Percentiles rank a stretch among this genome's conserved stretches.
Evolutionary conservation across 257 asterid genomes (phyloP).

Genomic region (Linaria vulgaris): DNA sequence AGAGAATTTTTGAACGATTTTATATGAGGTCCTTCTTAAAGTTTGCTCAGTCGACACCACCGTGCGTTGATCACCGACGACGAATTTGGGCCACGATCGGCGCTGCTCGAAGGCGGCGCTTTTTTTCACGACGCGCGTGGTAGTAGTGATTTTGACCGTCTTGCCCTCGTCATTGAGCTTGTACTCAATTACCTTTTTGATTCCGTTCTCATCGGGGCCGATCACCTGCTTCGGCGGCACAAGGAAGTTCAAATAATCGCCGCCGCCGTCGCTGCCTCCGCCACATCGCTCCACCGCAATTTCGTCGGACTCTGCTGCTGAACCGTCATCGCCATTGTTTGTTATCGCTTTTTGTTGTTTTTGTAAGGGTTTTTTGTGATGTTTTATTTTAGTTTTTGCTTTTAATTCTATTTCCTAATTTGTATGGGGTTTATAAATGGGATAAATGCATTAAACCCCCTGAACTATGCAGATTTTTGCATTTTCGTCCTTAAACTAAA

Average conservation of each 20-base stretch:
- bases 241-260: conserved; percentile 65
- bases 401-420: too few relatives aligned
- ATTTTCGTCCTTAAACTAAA: too few relatives aligned
- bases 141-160: conserved; percentile 77
- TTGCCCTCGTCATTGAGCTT: conserved; percentile 68
- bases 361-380: too few relatives aligned
- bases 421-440: too few relatives aligned
- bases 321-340: conserved; percentile 37
- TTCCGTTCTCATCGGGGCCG: conserved; percentile 74
- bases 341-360: too few relatives aligned
- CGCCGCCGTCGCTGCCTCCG: conserved; percentile 86
- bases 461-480: too few relatives aligned
- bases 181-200: conserved; percentile 69
- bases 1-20: too few relatives aligned
- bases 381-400: too few relatives aligned
- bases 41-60: conserved; percentile 94
- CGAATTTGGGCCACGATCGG: conserved; percentile 85
- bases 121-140: conserved; percentile 73
- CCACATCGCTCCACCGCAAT: conserved; percentile 81
- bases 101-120: conserved; percentile 89
- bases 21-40: too few relatives aligned
- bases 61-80: conserved; percentile 76
- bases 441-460: too few relatives aligned
- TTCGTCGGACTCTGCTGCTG: conserved; percentile 54
- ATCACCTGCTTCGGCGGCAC: conserved; percentile 72